phyloP scores from a whole-genome alignment of 345 rosid genomes.

The Heritiera fomes region DNA sequence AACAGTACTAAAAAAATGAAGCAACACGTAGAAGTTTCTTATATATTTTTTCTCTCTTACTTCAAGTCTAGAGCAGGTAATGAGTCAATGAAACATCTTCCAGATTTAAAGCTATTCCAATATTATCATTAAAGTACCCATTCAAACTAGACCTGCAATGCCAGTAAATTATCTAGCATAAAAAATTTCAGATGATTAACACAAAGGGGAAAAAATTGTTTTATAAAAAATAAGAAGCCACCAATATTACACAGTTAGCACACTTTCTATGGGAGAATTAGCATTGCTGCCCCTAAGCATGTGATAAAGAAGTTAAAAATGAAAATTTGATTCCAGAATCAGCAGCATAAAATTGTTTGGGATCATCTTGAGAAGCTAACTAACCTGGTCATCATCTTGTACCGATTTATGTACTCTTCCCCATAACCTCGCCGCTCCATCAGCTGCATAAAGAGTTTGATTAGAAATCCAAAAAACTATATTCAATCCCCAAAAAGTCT shows the following conservation, averaged over 20 bases:
- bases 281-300: slow-evolving; percentile 3
- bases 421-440: slow-evolving; percentile 94
- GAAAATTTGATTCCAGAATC: not conserved
- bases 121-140: not conserved
- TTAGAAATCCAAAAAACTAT: slow-evolving; percentile 10
- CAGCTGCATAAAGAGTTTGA: slow-evolving; percentile 51
- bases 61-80: not conserved
- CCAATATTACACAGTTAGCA: not conserved
- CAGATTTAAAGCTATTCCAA: slow-evolving; percentile 3
- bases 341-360: slow-evolving; percentile 4
- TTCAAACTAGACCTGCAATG: not conserved
- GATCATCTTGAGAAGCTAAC: slow-evolving; percentile 10
- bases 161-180: not conserved
- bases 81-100: not conserved
- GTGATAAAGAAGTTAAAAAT: not conserved
- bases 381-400: slow-evolving; percentile 98
- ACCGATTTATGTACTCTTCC: slow-evolving; percentile 79
- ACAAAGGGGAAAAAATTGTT: not conserved
- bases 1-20: slow-evolving; percentile 1
- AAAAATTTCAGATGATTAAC: not conserved
- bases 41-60: not conserved
- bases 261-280: not conserved
- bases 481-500: not conserved
- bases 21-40: slow-evolving; percentile 1
- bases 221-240: not conserved